Evolutionary conservation across 2,329 filamentous ascomycete species (phyloP).

Genomic region (Exophiala sp.): DNA sequence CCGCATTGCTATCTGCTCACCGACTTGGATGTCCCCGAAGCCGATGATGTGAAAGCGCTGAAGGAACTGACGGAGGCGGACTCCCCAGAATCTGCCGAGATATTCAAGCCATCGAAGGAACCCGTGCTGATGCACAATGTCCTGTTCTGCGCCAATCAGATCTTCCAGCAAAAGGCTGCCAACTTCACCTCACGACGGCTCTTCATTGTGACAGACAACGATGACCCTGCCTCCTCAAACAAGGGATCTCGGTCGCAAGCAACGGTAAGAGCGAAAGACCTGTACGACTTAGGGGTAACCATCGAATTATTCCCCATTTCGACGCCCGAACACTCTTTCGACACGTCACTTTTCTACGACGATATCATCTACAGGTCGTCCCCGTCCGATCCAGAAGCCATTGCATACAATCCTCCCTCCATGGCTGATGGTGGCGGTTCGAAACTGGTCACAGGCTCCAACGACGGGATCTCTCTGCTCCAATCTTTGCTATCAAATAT

Average conservation of each 20-base stretch:
- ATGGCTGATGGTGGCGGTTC: conserved; percentile 37
- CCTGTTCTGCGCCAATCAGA: conserved; percentile 89
- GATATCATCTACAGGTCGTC: conserved; percentile 82
- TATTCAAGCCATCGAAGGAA: conserved; percentile 65
- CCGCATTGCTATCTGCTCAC: conserved; percentile 88
- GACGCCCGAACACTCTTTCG: conserved; percentile 63
- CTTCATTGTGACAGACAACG: conserved; percentile 95
- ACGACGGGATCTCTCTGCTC: conserved; percentile 71
- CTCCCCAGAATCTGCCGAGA: conserved; percentile 51
- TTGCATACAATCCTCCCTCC: conserved; percentile 43
- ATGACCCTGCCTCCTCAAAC: conserved; percentile 70
- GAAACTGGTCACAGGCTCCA: conserved; percentile 57
- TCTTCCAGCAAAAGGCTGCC: conserved; percentile 89
- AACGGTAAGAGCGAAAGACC: conserved; percentile 81
- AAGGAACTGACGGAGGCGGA: conserved; percentile 72
- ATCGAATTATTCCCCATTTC: conserved; percentile 94
- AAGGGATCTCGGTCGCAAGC: conserved; percentile 70
- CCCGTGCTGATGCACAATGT: conserved; percentile 77
- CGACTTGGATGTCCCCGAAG: conserved; percentile 80
- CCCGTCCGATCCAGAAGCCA: conserved; percentile 63
- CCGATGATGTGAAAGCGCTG: conserved; percentile 75
- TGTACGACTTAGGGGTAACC: conserved; percentile 85
- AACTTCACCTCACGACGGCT: conserved; percentile 88
- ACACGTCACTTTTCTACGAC: conserved; percentile 86
- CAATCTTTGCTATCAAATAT: conserved; percentile 79